These are phyloP conservation scores for Pelargonium nanum DNA, from an alignment of 345 rosid species.

Conservation along the genomic window DNA sequence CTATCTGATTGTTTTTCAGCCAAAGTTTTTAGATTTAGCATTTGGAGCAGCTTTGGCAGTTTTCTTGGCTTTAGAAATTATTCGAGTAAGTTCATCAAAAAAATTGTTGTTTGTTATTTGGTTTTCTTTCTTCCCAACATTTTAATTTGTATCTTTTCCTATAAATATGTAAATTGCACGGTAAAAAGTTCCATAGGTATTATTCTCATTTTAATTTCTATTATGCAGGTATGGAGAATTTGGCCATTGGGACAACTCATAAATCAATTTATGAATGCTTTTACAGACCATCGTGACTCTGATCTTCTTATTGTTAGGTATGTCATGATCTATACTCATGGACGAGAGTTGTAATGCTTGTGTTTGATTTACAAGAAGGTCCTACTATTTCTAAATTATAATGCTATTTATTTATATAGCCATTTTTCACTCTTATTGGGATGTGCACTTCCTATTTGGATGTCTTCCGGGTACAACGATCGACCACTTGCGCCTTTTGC, in stretches of 20 bases:
- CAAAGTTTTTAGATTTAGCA: constrained; percentile 87
- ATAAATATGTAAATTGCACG: not conserved
- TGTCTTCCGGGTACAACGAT: constrained; percentile 90
- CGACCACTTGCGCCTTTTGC: constrained; percentile 91
- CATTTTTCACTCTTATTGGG: constrained; percentile 94
- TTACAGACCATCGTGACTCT: constrained; percentile 94
- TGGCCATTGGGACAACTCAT: constrained; percentile 68
- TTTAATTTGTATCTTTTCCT: not conserved
- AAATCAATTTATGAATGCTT: constrained; percentile 87
- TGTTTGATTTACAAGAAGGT: not conserved
- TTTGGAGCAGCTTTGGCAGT: constrained; percentile 88
- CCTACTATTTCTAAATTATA: not conserved
- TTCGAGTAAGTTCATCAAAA: constrained; percentile 55
- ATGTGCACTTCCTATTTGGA: constrained; percentile 96
- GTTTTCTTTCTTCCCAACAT: not conserved
- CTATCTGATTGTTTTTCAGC: constrained; percentile 39
- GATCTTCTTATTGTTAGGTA: constrained; percentile 89
- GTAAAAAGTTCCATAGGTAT: not conserved
- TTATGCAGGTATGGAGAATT: constrained; percentile 75
- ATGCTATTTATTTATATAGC: constrained; percentile 27
- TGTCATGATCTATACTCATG: constrained; percentile 4
- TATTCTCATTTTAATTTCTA: constrained; percentile 9
- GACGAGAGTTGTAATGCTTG: constrained; percentile 2
- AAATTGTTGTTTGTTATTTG: not conserved
- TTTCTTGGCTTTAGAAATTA: constrained; percentile 68